Conservation (phyloP, 2,329 filamentous ascomycete species). For the Colletotrichum brevisporum region DNA sequence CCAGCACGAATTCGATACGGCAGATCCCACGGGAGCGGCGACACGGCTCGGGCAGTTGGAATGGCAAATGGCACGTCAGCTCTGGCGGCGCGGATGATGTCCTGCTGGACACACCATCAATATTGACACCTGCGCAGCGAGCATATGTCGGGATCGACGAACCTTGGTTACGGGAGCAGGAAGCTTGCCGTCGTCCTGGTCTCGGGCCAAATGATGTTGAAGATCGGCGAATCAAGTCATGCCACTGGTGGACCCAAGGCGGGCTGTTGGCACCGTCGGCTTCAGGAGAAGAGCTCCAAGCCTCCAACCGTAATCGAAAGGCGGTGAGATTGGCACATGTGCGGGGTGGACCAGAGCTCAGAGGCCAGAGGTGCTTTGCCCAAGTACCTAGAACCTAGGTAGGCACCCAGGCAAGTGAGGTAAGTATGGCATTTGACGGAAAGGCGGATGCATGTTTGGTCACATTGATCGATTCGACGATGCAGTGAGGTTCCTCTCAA, state of each 20-base stretch:
- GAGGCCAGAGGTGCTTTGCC: conserved; percentile 1
- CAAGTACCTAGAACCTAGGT: no score
- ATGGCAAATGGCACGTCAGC: conserved; percentile 23
- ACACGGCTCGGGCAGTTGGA: conserved; percentile 18
- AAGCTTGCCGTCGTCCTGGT: background rate
- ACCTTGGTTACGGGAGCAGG: conserved; percentile 7
- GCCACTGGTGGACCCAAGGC: background rate
- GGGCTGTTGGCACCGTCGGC: background rate
- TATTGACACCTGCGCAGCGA: background rate
- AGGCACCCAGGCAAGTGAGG: no score
- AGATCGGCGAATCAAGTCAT: conserved; percentile 18
- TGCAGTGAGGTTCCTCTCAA: background rate
- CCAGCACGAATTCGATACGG: conserved; percentile 13
- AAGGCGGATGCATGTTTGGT: no score
- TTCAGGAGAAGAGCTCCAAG: background rate
- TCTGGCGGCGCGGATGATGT: background rate
- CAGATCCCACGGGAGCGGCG: conserved; percentile 20
- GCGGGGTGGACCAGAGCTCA: background rate
- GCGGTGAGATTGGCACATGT: conserved; percentile 13
- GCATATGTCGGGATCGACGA: conserved; percentile 6
- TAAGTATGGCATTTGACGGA: no score
- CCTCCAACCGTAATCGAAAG: conserved; percentile 12
- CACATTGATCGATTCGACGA: no score
- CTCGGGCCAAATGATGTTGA: background rate
- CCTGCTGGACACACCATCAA: conserved; percentile 8